Base-by-base conservation (phyloP, 2,329 filamentous ascomycete species). In the Aureobasidium sp. region DNA sequence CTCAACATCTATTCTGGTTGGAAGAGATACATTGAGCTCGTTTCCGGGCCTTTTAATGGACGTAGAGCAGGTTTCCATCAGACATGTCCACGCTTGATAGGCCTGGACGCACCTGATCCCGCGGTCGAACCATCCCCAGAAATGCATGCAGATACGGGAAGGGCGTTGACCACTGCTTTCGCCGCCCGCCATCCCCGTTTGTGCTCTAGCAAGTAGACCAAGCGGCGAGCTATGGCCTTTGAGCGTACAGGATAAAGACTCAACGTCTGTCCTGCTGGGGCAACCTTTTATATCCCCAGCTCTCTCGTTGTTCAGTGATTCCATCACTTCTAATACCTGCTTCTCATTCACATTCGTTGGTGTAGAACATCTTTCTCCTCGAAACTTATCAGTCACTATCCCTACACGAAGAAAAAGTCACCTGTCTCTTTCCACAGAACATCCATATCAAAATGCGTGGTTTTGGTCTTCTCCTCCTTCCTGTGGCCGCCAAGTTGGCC, bases 401-500 rank as follows among this genome's bases (percentile, higher is more conserved):
- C 29, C 4, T 25, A 24, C 10, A 14, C 32, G n/a, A n/a, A n/a
- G n/a, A n/a, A 35, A 53, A 42, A 34, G 22, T 32, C 38, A 38
- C 14, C 21, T n/a, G 3, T 22, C 22, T 8, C 5, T 21, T 16
- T n/a, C 24, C 16, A 34, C 41, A 44, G 37, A 54, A 37, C 35
- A 29, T 29, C n/a, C 17, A 49, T n/a, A n/a, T 50, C 66, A 70
- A 32, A 50, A 76, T 76, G 73, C 73, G 66, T 65, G 66, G 68
- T 60, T 54, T 72, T 61, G 70, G 75, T 55, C 60, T 78, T 56
- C 62, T 83, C 68, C 76, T 81, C 58, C 39, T 65, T 47, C 55
- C 67, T 62, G 60, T 79, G 59, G 62, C 83, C 69, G 77, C 81
- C 58, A 66, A 42, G 37, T 61, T 70, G 50, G 79, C 79, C 62